Evolutionary conservation across 2,329 filamentous ascomycete genomes (phyloP), one percentile per base, ranked within the genome.

Genomic region (Aspergillus uvarum): DNA sequence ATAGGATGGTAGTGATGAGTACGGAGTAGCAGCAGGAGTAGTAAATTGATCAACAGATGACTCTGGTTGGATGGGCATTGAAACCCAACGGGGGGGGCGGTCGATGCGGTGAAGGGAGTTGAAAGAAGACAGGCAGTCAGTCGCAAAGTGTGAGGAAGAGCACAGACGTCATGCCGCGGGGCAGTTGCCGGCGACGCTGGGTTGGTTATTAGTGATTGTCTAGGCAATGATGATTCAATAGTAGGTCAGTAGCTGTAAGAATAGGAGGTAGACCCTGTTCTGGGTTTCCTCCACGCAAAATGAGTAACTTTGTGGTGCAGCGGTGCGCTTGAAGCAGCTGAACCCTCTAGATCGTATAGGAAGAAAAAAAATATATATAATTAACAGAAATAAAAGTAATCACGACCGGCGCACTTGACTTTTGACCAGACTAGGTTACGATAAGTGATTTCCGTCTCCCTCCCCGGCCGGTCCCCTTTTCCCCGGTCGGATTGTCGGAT

Each of bases 81-180:
- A 58, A 63, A 56, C 56, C 62, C 54, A 63, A 62, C 51, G 54
- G 14, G 38, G 38, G 38, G 19, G 3, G 24, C 19, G 5, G 59
- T 62, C 62, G 61, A 66, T 68, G 66, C 66, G 66, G 66, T 70
- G 68, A 70, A 16, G 14, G 14, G 16, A 19, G 16, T 7, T 7
- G 38, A 16, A 44, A 19, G 14, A 44, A 16, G 38, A 16, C 6
- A 14, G 16, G 1, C 14, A 42, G 14, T 42, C 32, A 35, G 14
- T 44, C 16, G n/a, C 12, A 60, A 62, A 64, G 61, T 59, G 16
- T 48, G 48, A 56, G 48, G 50, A 55, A 48, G 49, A 62, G 59
- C 62, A 58, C 61, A 64, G 63, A 64, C 63, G 66, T 67, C 64
- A 68, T 67, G 56, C 67, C 63, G 64, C 62, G 65, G 67, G 65